Evolutionary conservation across 139 green algal genomes (phyloP), one percentile per base, ranked within the genome.

Genomic region (Coccomyxa sp.): DNA sequence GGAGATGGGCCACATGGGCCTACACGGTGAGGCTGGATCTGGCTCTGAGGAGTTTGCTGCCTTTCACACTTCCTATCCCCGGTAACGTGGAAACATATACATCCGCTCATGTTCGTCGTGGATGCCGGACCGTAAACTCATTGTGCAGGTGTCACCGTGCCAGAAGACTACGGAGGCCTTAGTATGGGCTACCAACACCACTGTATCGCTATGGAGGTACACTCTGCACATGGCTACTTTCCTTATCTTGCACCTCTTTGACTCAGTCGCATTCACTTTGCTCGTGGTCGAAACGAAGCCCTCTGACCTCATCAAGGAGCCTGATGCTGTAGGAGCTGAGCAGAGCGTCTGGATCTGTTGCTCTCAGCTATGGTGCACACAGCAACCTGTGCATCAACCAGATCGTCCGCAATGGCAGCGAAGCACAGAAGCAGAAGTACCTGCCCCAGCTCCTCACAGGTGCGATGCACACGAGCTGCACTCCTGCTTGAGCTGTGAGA

Each of bases 361-460:
- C 82, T 9, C 88, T 98, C 5, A 90, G 80, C 31, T 98, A 98
- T 79, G 95, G 93, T 31, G 95, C 95, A 0, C 95, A 98, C 85
- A 92, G 82, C 86, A 98, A 98, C 81, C 87, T 98, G 54, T 98
- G 95, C 84, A 89, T 98, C 64, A 97, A 95, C 82, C 95, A 98
- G 85, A 78, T 98, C 1, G 90, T 94, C 78, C 82, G 95, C 12
- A 91, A 98, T 69, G 94, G 69, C 41, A 94, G 18, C 39, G 27
- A 82, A 27, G 81, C 81, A 33, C 94, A 98, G 82, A 90, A 91
- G 73, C 73, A 77, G 0, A 89, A 89, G 75, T 96, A 95, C 79
- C 83, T 98, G 31, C 92, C 94, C 0, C 83, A 85, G 37, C 87
- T 96, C 2, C 86, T 95, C 2, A 87, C 87, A 82, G 92, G 91